Evolutionary conservation across 2,329 filamentous ascomycete species (phyloP), one percentile per base, ranked within the genome.

Genomic region (Alternaria panax): DNA sequence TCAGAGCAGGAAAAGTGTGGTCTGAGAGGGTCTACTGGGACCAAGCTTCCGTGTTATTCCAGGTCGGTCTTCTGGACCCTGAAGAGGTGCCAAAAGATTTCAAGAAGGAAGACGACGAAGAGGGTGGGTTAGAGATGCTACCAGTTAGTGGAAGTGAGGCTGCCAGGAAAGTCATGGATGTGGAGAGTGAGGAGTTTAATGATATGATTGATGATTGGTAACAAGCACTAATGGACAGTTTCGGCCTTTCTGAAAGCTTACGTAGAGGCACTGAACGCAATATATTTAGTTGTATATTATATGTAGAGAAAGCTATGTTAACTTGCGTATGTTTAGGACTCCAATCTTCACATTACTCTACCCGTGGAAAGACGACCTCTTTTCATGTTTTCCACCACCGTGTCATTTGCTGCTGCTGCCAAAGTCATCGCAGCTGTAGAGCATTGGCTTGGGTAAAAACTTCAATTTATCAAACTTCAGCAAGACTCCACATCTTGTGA

Each of bases 1-100:
- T 88, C 53, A 75, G 84, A 14, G 85, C 79, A 0, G 84, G 82
- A 0, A 84, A 82, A 63, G 72, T 88, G 12, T 85, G 82, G 72
- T 83, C 82, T 18, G 86, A 88, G 70, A 81, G 87, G 51, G 75
- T 87, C 4, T 88, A 88, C 68, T 88, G 86, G 86, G 86, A 88
- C 65, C 86, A 88, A 66, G 86, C 86, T 9, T 84, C 80, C 47
- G 86, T 88, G 7, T 71, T 88, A 14, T 83, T 87, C 43, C 86
- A 88, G 68, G 78, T 86, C 0, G 86, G 86, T 0, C 66, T 88
- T 59, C 58, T 88, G 50, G 84, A 87, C 74, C 81, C 85, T 3
- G 75, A 78, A n/a, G 84, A 86, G 57, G 79, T 87, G 20, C 83
- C 85, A 0, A 74, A 80, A 38, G 73, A 78, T 9, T 59, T 59